Percentiles rank a stretch among this genome's conserved stretches.
Conservation (phyloP, 805 yeast genomes). For the Pichia manshurica region DNA sequence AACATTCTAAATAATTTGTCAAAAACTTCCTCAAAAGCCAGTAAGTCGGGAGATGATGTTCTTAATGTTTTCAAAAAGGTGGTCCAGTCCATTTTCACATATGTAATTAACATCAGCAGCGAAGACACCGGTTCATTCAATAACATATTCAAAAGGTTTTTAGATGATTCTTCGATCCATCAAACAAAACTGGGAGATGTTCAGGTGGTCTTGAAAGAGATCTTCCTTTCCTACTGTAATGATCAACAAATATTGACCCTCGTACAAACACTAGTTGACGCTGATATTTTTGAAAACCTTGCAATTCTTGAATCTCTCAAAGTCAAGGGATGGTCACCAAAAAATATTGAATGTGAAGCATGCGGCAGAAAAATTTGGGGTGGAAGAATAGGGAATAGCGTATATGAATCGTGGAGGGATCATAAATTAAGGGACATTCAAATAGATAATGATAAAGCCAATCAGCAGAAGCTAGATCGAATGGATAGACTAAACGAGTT, state of each 20-base stretch:
- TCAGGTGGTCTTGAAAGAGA: conserved; percentile 52
- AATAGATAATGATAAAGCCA: conserved; percentile 9
- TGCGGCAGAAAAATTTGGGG: conserved; percentile 80
- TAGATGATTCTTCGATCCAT: conserved; percentile 43
- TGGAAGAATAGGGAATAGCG: conserved; percentile 42
- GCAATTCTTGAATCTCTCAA: conserved; percentile 36
- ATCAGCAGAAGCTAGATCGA: conserved; percentile 1
- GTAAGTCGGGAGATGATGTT: conserved; percentile 8
- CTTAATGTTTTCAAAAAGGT: conserved; percentile 34
- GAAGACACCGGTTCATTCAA: conserved; percentile 39
- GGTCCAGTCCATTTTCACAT: conserved; percentile 39
- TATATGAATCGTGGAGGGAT: conserved; percentile 55
- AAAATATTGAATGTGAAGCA: conserved; percentile 56
- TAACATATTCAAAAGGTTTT: conserved; percentile 48
- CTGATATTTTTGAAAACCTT: conserved; percentile 47
- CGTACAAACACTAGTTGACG: conserved; percentile 49
- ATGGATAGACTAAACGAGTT: conserved; percentile 26
- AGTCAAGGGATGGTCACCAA: conserved; percentile 58
- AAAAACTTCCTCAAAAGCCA: neutral
- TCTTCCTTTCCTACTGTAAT: conserved; percentile 57
- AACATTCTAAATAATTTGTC: conserved; percentile 29
- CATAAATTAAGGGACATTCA: conserved; percentile 16
- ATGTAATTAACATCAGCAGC: conserved; percentile 30
- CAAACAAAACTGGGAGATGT: conserved; percentile 55
- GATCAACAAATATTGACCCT: conserved; percentile 52